Evolutionary conservation across 1,284 basidiomycete genomes (phyloP), one percentile per base, ranked within the genome.

Genomic region (Ganoderma resinaceum): DNA sequence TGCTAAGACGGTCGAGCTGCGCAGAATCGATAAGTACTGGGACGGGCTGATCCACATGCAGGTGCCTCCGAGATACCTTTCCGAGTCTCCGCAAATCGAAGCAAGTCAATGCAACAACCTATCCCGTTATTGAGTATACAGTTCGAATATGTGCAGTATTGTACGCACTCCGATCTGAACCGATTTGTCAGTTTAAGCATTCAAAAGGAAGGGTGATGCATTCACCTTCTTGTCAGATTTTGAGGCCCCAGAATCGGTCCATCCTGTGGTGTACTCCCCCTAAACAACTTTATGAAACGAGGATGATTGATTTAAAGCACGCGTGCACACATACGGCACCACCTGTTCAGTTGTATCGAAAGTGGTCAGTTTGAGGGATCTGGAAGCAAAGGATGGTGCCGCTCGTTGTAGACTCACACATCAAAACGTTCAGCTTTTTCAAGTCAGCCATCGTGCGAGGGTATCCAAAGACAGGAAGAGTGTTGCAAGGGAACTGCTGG

Each of bases 191-290:
- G 33, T 49, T 18, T 59, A 52, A 67, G 23, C 38, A 43, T 53
- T 23, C 20, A 29, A 38, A 57, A 31, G 23, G 33, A 49, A 35
- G 31, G 23, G 6, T 11, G 11, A 3, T 46, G 49, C 43, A 68
- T 79, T 68, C 67, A 91, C 93, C 86, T 96, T 97, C 83, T 97
- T 97, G 84, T 97, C 96, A 9, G 95, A 96, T 77, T 93, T 95
- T 26, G 95, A 96, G 57, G 93, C 92, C n/a, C 95, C 94, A 42
- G 91, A 88, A 20, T 90, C 91, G 5, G 95, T 95, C 91, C 94
- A 97, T 78, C 96, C 96, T 63, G 96, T 97, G 67, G 96, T 97
- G 81, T 97, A 97, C 83, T 96, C 93, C 61, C 93, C 93, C 91
- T 92, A 63, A 20, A 67, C 53, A 12, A 11, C 42, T 18, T 16